Percentiles rank a stretch among this genome's conserved stretches.
These are phyloP conservation scores for Leishmania major DNA, from an alignment of 208 protist genomes.

Conservation along the genomic window DNA sequence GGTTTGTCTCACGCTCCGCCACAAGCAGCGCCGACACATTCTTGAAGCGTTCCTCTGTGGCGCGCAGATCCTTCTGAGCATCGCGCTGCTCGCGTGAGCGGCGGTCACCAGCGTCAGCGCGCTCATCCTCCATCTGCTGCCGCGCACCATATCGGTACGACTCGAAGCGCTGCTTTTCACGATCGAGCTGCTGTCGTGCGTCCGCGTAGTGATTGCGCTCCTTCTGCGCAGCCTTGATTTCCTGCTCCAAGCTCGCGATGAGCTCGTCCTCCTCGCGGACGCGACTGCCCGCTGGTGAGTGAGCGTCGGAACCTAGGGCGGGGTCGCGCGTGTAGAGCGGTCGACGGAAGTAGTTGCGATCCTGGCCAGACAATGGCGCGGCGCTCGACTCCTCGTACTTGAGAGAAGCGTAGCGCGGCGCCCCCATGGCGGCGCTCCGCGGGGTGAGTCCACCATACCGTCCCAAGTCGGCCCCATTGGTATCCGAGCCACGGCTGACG, in stretches of 20 bases:
- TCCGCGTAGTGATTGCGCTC: constrained; percentile 73
- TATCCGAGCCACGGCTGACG: constrained; percentile 10
- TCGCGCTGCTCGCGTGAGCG: constrained; percentile 53
- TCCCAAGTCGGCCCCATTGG: constrained; percentile 15
- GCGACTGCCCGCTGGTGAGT: constrained; percentile 12
- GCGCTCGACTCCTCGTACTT: constrained; percentile 35
- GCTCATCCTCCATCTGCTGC: constrained; percentile 76
- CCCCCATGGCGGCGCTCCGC: constrained; percentile 17
- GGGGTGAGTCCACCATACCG: constrained; percentile 24
- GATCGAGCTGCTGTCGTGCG: constrained; percentile 66
- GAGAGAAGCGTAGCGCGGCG: constrained; percentile 35
- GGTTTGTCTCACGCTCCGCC: constrained; percentile 74
- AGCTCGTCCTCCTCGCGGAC: constrained; percentile 63
- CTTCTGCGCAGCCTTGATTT: constrained; percentile 75
- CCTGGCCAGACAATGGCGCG: constrained; percentile 11
- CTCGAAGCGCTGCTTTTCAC: constrained; percentile 82
- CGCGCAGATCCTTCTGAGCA: constrained; percentile 63
- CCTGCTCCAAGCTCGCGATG: constrained; percentile 74
- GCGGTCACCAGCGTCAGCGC: constrained; percentile 43
- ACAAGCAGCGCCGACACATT: constrained; percentile 67
- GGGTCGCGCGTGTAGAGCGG: background rate
- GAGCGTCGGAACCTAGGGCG: background rate
- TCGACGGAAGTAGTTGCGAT: constrained; percentile 70
- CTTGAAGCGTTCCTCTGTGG: constrained; percentile 76
- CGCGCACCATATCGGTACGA: constrained; percentile 52